Conservation (phyloP, 352 stramenopile genomes). For the Pythium plurisporium region DNA sequence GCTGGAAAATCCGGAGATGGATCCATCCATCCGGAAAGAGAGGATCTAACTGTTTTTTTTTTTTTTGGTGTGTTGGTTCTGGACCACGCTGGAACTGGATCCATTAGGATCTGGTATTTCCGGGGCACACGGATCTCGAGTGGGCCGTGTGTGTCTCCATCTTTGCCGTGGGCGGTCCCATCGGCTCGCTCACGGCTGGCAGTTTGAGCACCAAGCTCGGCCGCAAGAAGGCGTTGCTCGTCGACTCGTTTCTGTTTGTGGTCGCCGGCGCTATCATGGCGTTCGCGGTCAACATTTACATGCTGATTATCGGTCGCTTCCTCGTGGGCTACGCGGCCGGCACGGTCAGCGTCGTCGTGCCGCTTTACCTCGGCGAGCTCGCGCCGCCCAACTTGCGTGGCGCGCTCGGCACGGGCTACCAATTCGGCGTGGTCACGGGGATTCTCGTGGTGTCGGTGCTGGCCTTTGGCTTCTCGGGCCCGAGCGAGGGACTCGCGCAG, state of each 20-base stretch:
- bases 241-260: constrained; percentile 44
- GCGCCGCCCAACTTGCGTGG: constrained; percentile 39
- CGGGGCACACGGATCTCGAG: constrained; percentile 30
- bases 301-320: constrained; percentile 40
- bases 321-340: constrained; percentile 35
- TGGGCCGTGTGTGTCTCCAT: constrained; percentile 43
- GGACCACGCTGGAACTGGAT: constrained; percentile 3
- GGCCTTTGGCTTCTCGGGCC: constrained; percentile 33
- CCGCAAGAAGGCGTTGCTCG: constrained; percentile 37
- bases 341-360: constrained; percentile 41
- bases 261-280: constrained; percentile 37
- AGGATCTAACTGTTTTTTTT: constrained; percentile 10
- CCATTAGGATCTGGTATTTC: constrained; percentile 36
- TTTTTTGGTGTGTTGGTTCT: background rate
- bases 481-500: constrained; percentile 29
- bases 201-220: constrained; percentile 30
- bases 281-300: constrained; percentile 42
- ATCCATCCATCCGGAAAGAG: too few relatives aligned
- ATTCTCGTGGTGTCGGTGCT: constrained; percentile 38
- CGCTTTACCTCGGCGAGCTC: constrained; percentile 41
- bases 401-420: constrained; percentile 37
- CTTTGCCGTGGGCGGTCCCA: constrained; percentile 35
- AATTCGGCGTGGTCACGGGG: constrained; percentile 40
- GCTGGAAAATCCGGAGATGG: too few relatives aligned
- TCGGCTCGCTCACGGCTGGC: constrained; percentile 37